Evolutionary conservation across 83 land plant species (phyloP), one percentile per base, ranked within the genome.

Genomic region (Larix sibirica): DNA sequence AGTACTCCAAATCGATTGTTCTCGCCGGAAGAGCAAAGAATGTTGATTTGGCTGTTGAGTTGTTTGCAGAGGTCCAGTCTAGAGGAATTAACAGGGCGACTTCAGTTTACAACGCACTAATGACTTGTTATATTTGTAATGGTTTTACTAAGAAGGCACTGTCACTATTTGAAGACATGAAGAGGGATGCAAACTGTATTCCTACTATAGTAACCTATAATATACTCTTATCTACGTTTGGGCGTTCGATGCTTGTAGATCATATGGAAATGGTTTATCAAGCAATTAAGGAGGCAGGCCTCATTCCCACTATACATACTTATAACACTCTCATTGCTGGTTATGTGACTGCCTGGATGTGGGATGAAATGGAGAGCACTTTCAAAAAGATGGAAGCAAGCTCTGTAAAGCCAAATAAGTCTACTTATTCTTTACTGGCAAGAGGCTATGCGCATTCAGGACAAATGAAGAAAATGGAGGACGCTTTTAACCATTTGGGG

Each of bases 281-380:
- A 56, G 88, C 66, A 80, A 88, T 90, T 60, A 76, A 82, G 64
- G 87, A 87, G 23, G 80, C 79, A 9, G 76, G 85, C 6, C 87
- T 94, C 76, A 40, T 84, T 28, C 94, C 93, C 0, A 91, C 47
- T 71, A 6, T 87, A 4, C 80, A 24, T 42, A 95, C 96, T 8
- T 94, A 90, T 83, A 94, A 94, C 47, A 84, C 83, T 66, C 81
- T 93, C 23, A 90, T 93, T 79, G 91, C 92, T 65, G 98, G 93
- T 14, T 95, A 90, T 86, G n/a, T 95, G 66, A 89, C 93, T 10
- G 94, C 98, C 6, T 91, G 93, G 90, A 91, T 82, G 84, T 90
- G 94, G 90, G 89, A 88, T 24, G 58, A 77, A 31, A 94, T 95
- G 96, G 98, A 95, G 66, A 65, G 47, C 21, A 80, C 88, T 14